Percentiles rank a stretch among this genome's conserved stretches.
Conservation (phyloP, 345 rosid genomes). For the Euphorbia peplus region DNA sequence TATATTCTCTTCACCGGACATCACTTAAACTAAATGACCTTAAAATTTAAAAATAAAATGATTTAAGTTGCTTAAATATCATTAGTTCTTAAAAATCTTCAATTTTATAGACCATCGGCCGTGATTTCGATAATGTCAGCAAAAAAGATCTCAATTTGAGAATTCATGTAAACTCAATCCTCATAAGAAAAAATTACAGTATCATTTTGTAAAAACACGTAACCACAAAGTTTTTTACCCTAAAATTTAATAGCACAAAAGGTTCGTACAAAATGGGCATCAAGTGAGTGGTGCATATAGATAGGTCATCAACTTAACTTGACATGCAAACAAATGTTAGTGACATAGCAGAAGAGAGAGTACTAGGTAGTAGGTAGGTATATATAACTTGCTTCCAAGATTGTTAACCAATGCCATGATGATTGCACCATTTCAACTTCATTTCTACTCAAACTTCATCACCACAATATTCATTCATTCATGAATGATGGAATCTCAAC, state of each 20-base stretch:
- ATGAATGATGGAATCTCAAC: not conserved
- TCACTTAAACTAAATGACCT: no score
- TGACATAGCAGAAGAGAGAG: not conserved
- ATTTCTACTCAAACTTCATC: conserved; percentile 22
- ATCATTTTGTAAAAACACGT: no score
- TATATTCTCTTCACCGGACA: no score
- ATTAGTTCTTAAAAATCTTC: no score
- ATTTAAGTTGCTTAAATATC: no score
- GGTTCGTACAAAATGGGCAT: not conserved
- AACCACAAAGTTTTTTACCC: no score
- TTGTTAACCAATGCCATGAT: conserved; percentile 31
- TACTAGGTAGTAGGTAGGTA: not conserved
- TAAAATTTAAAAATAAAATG: no score
- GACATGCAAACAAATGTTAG: conserved; percentile 18
- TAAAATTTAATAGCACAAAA: not conserved
- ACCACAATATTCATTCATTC: not conserved
- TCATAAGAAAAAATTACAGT: no score
- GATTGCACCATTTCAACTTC: conserved; percentile 27
- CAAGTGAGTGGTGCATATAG: conserved; percentile 8
- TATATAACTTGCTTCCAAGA: conserved; percentile 32
- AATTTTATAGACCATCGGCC: no score
- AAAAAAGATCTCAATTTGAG: no score
- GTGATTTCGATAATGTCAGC: no score
- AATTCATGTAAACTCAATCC: no score
- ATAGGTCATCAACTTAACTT: conserved; percentile 26